Base-by-base conservation (phyloP, 2,329 filamentous ascomycete genomes). In the Chaetomiaceae sp. region DNA sequence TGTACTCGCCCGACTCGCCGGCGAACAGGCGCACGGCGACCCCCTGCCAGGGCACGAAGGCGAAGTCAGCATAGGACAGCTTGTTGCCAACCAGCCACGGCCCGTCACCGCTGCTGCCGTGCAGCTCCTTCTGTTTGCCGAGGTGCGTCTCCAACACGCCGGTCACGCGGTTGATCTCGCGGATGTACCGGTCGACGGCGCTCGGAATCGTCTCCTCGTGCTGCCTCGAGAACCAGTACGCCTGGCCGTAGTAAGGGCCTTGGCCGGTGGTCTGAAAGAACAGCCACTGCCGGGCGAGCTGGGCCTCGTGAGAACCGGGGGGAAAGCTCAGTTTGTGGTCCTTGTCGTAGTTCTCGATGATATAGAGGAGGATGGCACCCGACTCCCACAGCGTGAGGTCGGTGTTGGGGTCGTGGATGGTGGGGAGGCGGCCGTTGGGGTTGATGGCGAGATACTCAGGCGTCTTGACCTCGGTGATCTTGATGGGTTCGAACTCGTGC, bases 331-430 rank as follows among this genome's bases (percentile, higher is more conserved):
- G 53, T 45, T 62, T 68, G 30, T 65, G 54, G 7, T 67, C 56
- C 30, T 56, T 66, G 58, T 75, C 71, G 60, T 75, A 75, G 10
- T 54, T 60, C 24, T 68, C 65, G 45, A 69, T 54, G 18, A 76
- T 55, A 47, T 75, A 76, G 48, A 70, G 65, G 47, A 76, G 56
- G 55, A 75, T 73, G 10, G 74, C 73, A 19, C 69, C 70, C 14
- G 67, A 70, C 56, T 76, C 72, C 68, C 70, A 76, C 33, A 73
- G 63, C 0, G 65, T 68, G 32, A 75, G 59, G 47, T 63, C 65
- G 34, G 69, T 73, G 48, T 69, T 68, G 48, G 68, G 68, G 51
- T 56, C 60, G 6, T 56, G 29, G 40, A 67, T 60, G 14, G 61
- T 51, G 0, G 64, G 64, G 11, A 65, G 35, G 15, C 62, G 61